Base-by-base conservation (phyloP, 768 basidiomycete genomes). In the Trametes maxima region DNA sequence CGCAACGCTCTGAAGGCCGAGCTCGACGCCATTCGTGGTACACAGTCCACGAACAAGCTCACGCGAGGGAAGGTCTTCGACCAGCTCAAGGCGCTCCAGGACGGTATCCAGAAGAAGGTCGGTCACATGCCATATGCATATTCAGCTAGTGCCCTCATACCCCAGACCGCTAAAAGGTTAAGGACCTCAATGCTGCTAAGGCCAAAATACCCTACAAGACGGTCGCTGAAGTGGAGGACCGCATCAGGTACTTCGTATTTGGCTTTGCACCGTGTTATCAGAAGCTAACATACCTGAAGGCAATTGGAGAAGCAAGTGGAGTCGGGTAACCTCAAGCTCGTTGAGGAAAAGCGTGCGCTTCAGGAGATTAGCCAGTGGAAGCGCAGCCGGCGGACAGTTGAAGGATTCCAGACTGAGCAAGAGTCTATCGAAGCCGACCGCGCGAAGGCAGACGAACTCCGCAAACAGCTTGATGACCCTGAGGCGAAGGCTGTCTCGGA, bases 261-360 rank as follows among this genome's bases (percentile, higher is more conserved):
- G n/a, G n/a, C n/a, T 25, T 45, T 45, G 44, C 13, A 3, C 36
- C 37, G 57, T 47, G 21, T 25, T 59, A 48, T 43, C 42, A 58
- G 25, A 40, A 63, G 60, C 44, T 62, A 63, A 58, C 35, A 48
- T 55, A 33, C 43, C 19, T 17, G 42, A 40, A 95, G 94, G 68
- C 80, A 87, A 62, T 79, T 97, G 61, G 92, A 98, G 51, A 89
- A 85, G 70, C 91, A 94, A 72, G 88, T 99, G 54, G 96, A 98
- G 71, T 92, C 92, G 5, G 96, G 96, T 24, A 85, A 69, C 60
- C 82, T 99, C 82, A 97, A 93, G 72, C 82, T 98, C 60, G 94
- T 88, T 25, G 95, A 97, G 58, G 97, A 99, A 76, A 98, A 97
- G 77, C 88, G 94, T 53, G 92, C 95, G 5, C 82, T 99, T n/a